Conservation (phyloP, 2,329 filamentous ascomycete species). For the Beauveria sp. region DNA sequence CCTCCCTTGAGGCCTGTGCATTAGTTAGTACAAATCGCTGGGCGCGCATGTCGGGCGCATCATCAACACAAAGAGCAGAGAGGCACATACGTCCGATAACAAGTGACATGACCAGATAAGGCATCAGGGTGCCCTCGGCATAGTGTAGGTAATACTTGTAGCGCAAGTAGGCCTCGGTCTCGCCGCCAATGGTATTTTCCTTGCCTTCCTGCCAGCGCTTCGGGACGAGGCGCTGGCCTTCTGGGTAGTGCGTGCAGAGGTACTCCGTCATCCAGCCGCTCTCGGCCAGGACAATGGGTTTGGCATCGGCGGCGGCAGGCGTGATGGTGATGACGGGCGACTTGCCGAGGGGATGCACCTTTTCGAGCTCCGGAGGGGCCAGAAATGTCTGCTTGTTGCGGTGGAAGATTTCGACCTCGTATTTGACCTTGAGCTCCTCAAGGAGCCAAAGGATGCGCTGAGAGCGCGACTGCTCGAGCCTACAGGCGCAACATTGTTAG, state of each 20-base stretch:
- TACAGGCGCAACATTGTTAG: slow-evolving; percentile 26
- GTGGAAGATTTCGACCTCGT: slow-evolving; percentile 74
- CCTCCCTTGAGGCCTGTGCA: slow-evolving; percentile 35
- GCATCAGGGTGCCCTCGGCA: slow-evolving; percentile 76
- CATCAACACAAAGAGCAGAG: neutral
- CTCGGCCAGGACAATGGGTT: slow-evolving; percentile 65
- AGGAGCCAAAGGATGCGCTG: slow-evolving; percentile 82
- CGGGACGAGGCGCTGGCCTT: slow-evolving; percentile 41
- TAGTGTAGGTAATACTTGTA: slow-evolving; percentile 73
- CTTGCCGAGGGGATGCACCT: slow-evolving; percentile 80
- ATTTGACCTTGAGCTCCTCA: slow-evolving; percentile 71
- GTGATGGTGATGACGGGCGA: slow-evolving; percentile 68
- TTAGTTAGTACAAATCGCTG: neutral
- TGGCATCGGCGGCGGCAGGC: slow-evolving; percentile 24
- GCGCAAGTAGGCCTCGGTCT: slow-evolving; percentile 53
- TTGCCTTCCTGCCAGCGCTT: slow-evolving; percentile 48
- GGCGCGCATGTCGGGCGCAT: neutral
- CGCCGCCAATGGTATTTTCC: slow-evolving; percentile 49
- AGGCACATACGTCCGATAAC: slow-evolving; percentile 45
- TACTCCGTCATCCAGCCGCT: slow-evolving; percentile 78
- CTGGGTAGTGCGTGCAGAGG: slow-evolving; percentile 56
- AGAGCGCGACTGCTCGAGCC: slow-evolving; percentile 76
- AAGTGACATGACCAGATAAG: slow-evolving; percentile 55
- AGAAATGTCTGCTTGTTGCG: slow-evolving; percentile 52
- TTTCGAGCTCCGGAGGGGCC: slow-evolving; percentile 69